A percentile compares a stretch with the other conserved stretches of the same genome.
These are phyloP conservation scores for Rhododendron molle DNA, from an alignment of 148 eudicot genomes.

Conservation along the genomic window DNA sequence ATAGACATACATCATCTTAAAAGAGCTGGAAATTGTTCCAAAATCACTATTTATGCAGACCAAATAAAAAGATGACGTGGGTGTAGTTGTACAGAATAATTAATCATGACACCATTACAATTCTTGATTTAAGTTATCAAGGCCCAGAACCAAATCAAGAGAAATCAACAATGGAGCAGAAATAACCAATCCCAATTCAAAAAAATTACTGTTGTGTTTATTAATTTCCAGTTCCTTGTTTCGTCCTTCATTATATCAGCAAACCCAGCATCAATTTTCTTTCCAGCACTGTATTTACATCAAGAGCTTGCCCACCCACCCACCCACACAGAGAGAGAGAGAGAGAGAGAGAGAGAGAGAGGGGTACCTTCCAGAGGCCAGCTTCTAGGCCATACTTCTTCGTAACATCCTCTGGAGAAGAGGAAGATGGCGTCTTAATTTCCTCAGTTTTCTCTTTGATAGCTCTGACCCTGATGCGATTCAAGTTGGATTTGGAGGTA, in stretches of 20 bases:
- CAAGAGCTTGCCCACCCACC: neutral
- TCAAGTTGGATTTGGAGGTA: constrained; percentile 8
- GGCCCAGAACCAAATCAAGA: neutral
- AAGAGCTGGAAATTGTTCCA: neutral
- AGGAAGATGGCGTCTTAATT: constrained; percentile 27
- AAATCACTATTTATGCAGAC: neutral
- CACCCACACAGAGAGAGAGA: neutral
- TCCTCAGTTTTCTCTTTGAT: constrained; percentile 59
- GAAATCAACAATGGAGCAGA: neutral
- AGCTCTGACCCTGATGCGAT: constrained; percentile 40
- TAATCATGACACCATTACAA: neutral
- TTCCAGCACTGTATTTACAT: neutral
- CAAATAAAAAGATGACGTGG: neutral
- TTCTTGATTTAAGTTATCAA: neutral
- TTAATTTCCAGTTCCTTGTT: neutral
- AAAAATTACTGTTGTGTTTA: neutral
- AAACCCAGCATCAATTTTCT: neutral
- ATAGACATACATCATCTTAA: neutral
- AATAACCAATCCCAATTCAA: neutral
- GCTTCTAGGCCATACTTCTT: constrained; percentile 90
- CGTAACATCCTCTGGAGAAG: constrained; percentile 69
- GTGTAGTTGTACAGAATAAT: neutral
- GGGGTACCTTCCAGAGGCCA: constrained; percentile 81
- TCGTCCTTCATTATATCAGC: neutral
- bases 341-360: neutral